Percentiles rank a stretch among this genome's conserved stretches.
These are phyloP conservation scores for Thalassiosira mediterranea DNA, from an alignment of 352 stramenopile species.

Conservation along the genomic window DNA sequence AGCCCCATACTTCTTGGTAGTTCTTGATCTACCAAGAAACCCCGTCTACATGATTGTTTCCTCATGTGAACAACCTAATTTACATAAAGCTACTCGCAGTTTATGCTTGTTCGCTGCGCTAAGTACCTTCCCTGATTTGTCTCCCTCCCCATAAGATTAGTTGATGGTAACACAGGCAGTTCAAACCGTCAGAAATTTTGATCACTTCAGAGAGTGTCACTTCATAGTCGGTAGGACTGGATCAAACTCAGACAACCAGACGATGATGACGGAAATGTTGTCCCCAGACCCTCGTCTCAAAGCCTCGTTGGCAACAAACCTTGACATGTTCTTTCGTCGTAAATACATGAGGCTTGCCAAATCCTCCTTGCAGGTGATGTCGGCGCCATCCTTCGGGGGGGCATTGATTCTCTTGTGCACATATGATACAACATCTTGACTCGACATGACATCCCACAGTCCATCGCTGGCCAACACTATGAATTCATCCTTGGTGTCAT, in stretches of 20 bases:
- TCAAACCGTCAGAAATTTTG: no score
- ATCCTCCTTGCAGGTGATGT: slow-evolving; percentile 47
- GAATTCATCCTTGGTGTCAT: slow-evolving; percentile 84
- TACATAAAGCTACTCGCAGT: not conserved
- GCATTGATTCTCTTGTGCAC: slow-evolving; percentile 80
- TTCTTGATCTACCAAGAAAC: no score
- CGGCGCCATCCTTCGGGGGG: slow-evolving; percentile 47
- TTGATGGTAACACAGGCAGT: no score
- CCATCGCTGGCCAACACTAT: slow-evolving; percentile 86
- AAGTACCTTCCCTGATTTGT: no score
- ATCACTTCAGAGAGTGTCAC: no score
- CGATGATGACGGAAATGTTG: slow-evolving; percentile 81
- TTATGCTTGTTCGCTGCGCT: no score
- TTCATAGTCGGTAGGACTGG: slow-evolving; percentile 4
- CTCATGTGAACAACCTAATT: no score
- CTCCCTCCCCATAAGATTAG: no score
- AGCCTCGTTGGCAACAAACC: slow-evolving; percentile 78
- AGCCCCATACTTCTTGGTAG: no score
- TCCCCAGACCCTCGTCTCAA: slow-evolving; percentile 76
- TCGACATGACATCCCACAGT: slow-evolving; percentile 93
- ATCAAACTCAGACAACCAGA: slow-evolving; percentile 62
- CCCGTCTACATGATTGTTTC: no score
- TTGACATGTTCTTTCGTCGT: slow-evolving; percentile 76
- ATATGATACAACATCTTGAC: slow-evolving; percentile 89
- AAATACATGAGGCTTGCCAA: slow-evolving; percentile 54